Conservation (phyloP, 163 green algal genomes). For the Volvox carteri region DNA sequence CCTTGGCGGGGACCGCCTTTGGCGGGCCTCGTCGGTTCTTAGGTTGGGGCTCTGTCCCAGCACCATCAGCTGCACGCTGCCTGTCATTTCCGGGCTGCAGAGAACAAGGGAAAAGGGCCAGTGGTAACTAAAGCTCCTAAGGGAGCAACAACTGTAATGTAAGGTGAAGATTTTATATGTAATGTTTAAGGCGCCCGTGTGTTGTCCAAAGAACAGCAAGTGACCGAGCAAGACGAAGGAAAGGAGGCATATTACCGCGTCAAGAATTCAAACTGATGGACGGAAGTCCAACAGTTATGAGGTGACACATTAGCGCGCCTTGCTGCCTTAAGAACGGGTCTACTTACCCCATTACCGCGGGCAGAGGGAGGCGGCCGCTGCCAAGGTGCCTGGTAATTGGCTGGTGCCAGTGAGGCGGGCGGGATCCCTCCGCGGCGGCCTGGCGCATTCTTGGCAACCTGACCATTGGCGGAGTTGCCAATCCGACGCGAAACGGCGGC, state of each 20-base stretch:
- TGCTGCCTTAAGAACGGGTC: too few species aligned
- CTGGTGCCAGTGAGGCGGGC: neutral
- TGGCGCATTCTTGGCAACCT: neutral
- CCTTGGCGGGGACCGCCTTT: neutral
- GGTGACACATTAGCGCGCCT: too few species aligned
- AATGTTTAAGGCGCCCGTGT: too few species aligned
- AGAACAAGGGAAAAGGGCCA: neutral
- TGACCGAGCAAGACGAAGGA: too few species aligned
- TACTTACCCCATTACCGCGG: neutral
- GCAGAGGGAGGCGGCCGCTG: neutral
- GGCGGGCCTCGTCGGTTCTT: neutral
- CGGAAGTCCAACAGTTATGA: too few species aligned
- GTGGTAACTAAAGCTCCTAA: too few species aligned
- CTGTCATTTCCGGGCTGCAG: neutral
- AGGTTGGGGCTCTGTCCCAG: neutral
- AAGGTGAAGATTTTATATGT: too few species aligned
- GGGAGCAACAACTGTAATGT: too few species aligned
- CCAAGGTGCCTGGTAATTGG: neutral
- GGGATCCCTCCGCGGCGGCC: neutral
- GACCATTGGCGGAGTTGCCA: neutral
- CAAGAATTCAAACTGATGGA: too few species aligned
- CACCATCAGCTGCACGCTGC: neutral
- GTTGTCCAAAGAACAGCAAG: too few species aligned
- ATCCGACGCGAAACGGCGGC: neutral
- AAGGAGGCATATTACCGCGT: too few species aligned